Evolutionary conservation across 2,329 filamentous ascomycete species (phyloP).

Genomic region (Lachnum nothofagi): DNA sequence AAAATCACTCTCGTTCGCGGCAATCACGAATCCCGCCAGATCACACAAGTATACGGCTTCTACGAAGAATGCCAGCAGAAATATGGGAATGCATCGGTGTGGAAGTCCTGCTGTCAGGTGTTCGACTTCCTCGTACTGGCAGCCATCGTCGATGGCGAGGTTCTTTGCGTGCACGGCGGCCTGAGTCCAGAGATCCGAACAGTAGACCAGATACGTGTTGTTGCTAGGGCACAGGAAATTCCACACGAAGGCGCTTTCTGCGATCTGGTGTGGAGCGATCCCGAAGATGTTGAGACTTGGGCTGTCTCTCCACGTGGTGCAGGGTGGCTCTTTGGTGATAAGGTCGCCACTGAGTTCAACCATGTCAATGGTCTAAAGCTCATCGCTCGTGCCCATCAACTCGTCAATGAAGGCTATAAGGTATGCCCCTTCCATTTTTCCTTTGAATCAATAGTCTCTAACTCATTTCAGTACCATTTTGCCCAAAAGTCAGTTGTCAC

Average conservation of each 20-base stretch:
- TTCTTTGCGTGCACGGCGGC: constrained; percentile 68
- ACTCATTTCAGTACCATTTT: constrained; percentile 71
- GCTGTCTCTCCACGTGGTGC: constrained; percentile 64
- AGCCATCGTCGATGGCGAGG: constrained; percentile 68
- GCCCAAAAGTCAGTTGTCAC: constrained; percentile 87
- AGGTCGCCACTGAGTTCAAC: constrained; percentile 71
- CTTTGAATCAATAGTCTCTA: constrained; percentile 21
- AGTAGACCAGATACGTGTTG: constrained; percentile 68
- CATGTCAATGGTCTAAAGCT: constrained; percentile 69
- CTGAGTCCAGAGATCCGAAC: constrained; percentile 69
- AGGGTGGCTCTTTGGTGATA: constrained; percentile 52
- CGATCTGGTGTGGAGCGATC: constrained; percentile 72
- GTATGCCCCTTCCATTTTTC: constrained; percentile 29
- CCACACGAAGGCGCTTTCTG: constrained; percentile 74
- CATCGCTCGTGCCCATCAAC: constrained; percentile 68
- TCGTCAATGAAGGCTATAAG: constrained; percentile 74
- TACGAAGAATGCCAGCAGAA: constrained; percentile 74
- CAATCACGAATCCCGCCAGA: constrained; percentile 72
- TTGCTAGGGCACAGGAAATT: constrained; percentile 70
- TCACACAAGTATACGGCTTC: constrained; percentile 74
- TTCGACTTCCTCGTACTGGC: constrained; percentile 73
- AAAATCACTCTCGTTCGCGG: constrained; percentile 68
- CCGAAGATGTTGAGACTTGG: constrained; percentile 67
- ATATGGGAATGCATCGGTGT: constrained; percentile 72
- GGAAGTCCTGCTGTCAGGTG: constrained; percentile 74